Percentiles rank a stretch among this genome's conserved stretches.
phyloP scores from a whole-genome alignment of 768 basidiomycete species.

The Tephrocybe rancida region DNA sequence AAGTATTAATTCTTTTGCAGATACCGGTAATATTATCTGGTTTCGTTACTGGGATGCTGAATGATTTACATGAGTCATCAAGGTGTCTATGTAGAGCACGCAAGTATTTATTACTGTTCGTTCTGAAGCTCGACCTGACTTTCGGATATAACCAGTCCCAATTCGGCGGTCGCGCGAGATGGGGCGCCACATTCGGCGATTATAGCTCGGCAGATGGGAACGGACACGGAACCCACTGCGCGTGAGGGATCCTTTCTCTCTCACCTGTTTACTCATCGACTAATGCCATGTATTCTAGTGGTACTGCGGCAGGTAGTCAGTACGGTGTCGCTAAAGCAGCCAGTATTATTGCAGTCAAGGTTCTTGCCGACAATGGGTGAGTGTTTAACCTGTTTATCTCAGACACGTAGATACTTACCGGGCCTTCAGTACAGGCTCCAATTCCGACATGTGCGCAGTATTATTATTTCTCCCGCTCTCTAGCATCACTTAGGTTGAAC shows the following conservation, averaged over 20 bases:
- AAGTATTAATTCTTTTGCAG: constrained; percentile 9
- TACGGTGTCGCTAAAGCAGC: constrained; percentile 35
- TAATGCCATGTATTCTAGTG: constrained; percentile 18
- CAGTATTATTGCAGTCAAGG: constrained; percentile 14
- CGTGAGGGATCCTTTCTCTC: constrained; percentile 22
- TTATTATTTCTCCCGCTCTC: too few species aligned
- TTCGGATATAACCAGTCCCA: constrained; percentile 22
- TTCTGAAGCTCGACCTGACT: not conserved
- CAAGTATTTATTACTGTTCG: not conserved
- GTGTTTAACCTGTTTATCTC: not conserved
- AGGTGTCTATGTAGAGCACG: constrained; percentile 10
- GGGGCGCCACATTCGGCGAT: constrained; percentile 39
- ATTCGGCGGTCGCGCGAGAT: constrained; percentile 44
- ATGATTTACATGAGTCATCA: not conserved
- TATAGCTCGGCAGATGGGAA: constrained; percentile 32
- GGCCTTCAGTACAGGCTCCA: not conserved
- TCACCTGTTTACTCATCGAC: not conserved
- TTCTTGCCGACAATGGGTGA: constrained; percentile 3
- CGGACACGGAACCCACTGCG: constrained; percentile 45
- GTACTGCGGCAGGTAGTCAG: constrained; percentile 33
- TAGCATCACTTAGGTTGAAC: too few species aligned
- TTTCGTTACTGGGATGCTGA: not conserved
- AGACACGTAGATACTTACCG: not conserved
- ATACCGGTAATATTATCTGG: constrained; percentile 20
- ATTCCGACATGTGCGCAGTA: not conserved